Base-by-base conservation (phyloP, 495 filamentous ascomycete species). In the Aspergillus nidulans region DNA sequence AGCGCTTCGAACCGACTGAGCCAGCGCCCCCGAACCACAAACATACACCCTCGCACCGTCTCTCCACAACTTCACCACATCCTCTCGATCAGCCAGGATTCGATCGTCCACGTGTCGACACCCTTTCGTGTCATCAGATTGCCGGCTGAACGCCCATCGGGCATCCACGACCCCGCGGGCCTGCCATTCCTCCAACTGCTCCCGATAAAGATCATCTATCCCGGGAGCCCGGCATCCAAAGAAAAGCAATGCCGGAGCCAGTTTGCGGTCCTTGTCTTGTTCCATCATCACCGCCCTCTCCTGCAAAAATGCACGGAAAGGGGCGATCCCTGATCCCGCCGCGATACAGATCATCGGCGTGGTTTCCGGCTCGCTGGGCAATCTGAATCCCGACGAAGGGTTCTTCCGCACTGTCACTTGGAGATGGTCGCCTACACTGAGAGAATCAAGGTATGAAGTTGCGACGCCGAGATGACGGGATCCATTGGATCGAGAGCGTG, bases 261-360 rank as follows among this genome's bases (percentile, higher is more conserved):
- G 40, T 5, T 20, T 25, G 9, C 12, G 7, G 20, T 6, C 36
- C 9, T 18, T 46, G 16, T 7, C n/a, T 16, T 12, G 20, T 18
- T n/a, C n/a, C n/a, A n/a, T n/a, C 12, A 41, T 13, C 1, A 2
- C 26, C 0, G 58, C 62, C 2, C 72, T 64, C 44, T 75, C 71
- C 49, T 59, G 52, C 9, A 72, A 26, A 51, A 74, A 74, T 10
- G 52, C 71, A 18, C 71, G 65, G 58, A 75, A 71, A 1, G 72
- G 68, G 2, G 71, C 72, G 41, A 75, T 53, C 12, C 72, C 72
- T 6, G 63, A 71, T 8, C 72, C 72, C 0, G 71, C 66, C 9
- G 58, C 64, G 7, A 71, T 56, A 61, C 72, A 69, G 15, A 75
- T 55, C 23, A 75, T 52, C 1, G 69, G 66, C n/a, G 56, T 62